Base-by-base conservation (phyloP, 768 basidiomycete genomes). In the Porpolomopsis calyptriformis region DNA sequence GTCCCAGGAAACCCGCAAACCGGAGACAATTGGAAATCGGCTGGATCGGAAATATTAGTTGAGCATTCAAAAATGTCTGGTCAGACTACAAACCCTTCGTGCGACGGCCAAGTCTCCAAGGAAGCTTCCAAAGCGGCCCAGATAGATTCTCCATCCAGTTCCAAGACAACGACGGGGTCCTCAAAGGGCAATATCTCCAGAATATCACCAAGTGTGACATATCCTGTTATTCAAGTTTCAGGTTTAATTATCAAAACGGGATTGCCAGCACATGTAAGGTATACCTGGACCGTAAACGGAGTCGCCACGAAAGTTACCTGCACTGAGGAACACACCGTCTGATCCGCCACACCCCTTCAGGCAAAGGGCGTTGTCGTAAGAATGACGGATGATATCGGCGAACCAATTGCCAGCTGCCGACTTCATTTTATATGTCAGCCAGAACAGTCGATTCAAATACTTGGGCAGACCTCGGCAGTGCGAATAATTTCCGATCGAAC, bases 161-260 rank as follows among this genome's bases (percentile, higher is more conserved):
- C 82, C 9, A 91, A 54, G 2, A 90, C 87, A 4, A 96, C 74
- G 12, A 83, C 67, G 2, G 89, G 82, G 54, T 94, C 91, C 46
- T 85, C 82, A 49, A 91, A 94, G 0, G 91, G 91, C 23, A 94
- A 62, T 16, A 93, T 90, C 57, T 92, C 91, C 31, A 92, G 57
- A 45, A 93, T 82, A 57, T 96, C 82, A 0, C 91, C 89, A 1
- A 96, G 68, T 3, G 82, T 91, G 43, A 96, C 66, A 24, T 72
- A 59, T 0, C 91, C 85, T 84, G 39, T 10, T 40, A 1, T 12
- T 1, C 2, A 38, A 3, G 20, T 41, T 34, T 19, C 54, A 11
- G 49, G 50, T 44, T 33, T 9, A 26, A 22, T 47, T 31, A 34
- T 20, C 19, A n/a, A 40, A 34, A 20, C 35, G 27, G 26, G n/a